Percentiles rank a stretch among this genome's conserved stretches.
Evolutionary conservation across 495 filamentous ascomycete species (phyloP).

Genomic region (Lasiosphaeria miniovina): DNA sequence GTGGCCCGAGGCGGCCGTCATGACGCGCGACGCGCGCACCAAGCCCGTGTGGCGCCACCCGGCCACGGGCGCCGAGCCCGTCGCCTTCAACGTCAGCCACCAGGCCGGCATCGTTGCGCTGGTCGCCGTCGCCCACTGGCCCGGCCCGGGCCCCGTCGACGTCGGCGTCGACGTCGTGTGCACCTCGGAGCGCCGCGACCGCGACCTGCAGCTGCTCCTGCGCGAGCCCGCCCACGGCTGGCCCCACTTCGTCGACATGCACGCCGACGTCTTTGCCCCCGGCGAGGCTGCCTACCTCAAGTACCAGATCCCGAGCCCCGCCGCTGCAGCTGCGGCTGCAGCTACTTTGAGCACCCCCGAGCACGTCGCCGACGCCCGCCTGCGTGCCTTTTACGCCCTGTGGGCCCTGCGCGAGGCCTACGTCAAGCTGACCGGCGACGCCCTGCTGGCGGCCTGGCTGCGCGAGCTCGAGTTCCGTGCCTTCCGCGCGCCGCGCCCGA

Average conservation of each 20-base stretch:
- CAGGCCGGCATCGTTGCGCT: conserved; percentile 74
- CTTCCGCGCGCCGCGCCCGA: conserved; percentile 34
- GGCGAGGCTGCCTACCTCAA: conserved; percentile 40
- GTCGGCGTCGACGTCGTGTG: conserved; percentile 74
- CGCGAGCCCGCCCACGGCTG: conserved; percentile 50
- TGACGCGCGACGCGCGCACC: conserved; percentile 55
- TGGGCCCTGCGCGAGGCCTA: conserved; percentile 91
- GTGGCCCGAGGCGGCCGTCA: conserved; percentile 61
- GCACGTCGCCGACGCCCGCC: conserved; percentile 32
- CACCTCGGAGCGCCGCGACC: conserved; percentile 61
- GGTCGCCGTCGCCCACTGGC: conserved; percentile 40
- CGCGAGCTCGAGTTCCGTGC: conserved; percentile 46
- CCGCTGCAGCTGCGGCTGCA: conserved; percentile 20
- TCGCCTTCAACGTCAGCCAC: conserved; percentile 88
- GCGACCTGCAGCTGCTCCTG: conserved; percentile 47
- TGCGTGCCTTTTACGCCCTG: conserved; percentile 80
- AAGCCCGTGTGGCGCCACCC: conserved; percentile 57
- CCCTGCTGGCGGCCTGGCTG: conserved; percentile 77
- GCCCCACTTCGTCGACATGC: conserved; percentile 68
- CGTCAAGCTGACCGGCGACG: conserved; percentile 91
- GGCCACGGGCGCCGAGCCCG: conserved; percentile 28
- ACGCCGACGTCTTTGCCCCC: conserved; percentile 69
- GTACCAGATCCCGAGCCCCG: conserved; percentile 24
- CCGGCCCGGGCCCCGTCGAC: conserved; percentile 23
- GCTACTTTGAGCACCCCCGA: conserved; percentile 18